Evolutionary conservation across 306 rosid genomes (phyloP).

Genomic region (Benincasa hispida): DNA sequence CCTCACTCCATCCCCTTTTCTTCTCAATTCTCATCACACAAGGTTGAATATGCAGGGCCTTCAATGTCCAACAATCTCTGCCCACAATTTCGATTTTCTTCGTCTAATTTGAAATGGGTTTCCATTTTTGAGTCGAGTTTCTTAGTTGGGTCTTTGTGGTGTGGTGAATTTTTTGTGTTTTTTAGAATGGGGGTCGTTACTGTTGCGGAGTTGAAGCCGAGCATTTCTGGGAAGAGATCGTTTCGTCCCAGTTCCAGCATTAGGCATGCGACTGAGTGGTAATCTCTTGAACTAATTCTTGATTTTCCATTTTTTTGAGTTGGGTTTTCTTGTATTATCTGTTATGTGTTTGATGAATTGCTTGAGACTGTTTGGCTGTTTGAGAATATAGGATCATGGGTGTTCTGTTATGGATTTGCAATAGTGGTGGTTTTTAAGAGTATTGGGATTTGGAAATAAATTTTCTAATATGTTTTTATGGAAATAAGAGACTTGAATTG

Average conservation of each 20-base stretch:
- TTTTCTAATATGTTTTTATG: neutral
- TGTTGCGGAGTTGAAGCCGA: conserved; percentile 81
- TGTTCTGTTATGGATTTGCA: neutral
- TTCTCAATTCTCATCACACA: neutral
- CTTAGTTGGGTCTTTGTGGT: neutral
- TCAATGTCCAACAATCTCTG: neutral
- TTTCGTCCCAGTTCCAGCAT: conserved; percentile 84
- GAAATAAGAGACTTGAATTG: neutral
- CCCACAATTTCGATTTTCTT: conserved; percentile 7
- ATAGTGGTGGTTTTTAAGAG: neutral
- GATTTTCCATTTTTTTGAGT: neutral
- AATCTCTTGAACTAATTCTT: conserved; percentile 11
- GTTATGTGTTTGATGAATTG: conserved; percentile 5
- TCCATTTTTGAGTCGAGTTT: neutral
- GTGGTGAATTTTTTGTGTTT: neutral
- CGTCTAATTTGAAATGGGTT: neutral
- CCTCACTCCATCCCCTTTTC: conserved; percentile 22
- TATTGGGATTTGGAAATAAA: neutral
- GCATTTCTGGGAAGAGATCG: conserved; percentile 87
- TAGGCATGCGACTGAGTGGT: conserved; percentile 98
- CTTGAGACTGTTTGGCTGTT: neutral
- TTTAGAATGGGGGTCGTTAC: conserved; percentile 76
- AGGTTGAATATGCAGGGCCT: neutral
- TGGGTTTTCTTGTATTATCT: neutral
- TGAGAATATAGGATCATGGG: neutral